A percentile compares a stretch with the other conserved stretches of the same genome.
Conservation (phyloP, 2,329 filamentous ascomycete species). For the Nemania serpens region DNA sequence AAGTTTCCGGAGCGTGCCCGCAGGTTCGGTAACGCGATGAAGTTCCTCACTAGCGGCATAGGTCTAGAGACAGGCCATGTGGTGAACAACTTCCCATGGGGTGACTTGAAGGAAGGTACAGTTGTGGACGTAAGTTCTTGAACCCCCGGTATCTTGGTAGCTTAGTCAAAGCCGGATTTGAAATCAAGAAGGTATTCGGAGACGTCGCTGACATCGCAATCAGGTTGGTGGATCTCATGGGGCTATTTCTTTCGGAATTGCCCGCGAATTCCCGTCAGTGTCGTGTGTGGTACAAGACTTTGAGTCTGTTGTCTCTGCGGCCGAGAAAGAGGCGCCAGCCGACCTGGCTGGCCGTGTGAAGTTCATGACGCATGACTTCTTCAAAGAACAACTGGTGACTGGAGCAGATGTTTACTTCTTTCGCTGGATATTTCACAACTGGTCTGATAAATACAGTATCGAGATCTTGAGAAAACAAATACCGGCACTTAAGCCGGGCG, state of each 20-base stretch:
- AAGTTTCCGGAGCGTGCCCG: constrained; percentile 29
- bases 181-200: neutral
- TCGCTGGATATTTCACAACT: constrained; percentile 28
- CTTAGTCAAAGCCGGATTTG: neutral
- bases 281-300: constrained; percentile 39
- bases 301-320: constrained; percentile 21
- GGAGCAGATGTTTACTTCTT: constrained; percentile 24
- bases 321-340: constrained; percentile 4
- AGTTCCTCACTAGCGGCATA: constrained; percentile 25
- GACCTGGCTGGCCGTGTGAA: constrained; percentile 12
- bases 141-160: neutral
- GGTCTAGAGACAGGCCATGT: constrained; percentile 29
- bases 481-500: constrained; percentile 35
- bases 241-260: constrained; percentile 22
- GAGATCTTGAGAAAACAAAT: constrained; percentile 19
- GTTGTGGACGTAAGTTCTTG: constrained; percentile 28
- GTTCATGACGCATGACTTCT: constrained; percentile 21
- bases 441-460: constrained; percentile 23
- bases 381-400: constrained; percentile 12
- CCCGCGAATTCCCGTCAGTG: constrained; percentile 13
- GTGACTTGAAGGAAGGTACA: constrained; percentile 5
- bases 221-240: constrained; percentile 31
- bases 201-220: neutral
- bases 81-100: constrained; percentile 30
- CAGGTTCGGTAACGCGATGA: constrained; percentile 33